Evolutionary conservation across 1,139 yeast species (phyloP), one percentile per base, ranked within the genome.

Genomic region (Geotrichum macrosporum): DNA sequence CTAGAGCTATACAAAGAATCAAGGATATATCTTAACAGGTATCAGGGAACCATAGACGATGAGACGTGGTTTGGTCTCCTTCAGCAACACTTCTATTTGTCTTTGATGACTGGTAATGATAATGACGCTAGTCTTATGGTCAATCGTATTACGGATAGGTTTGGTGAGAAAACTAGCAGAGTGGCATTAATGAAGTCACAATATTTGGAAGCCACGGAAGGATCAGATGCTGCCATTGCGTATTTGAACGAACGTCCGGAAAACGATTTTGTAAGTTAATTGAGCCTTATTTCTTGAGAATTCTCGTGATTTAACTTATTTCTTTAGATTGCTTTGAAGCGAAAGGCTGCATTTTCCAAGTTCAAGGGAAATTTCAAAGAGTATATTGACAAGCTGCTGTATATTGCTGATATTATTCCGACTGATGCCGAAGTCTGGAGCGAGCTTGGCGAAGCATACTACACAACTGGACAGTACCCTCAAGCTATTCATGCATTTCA

Each of bases 381-480:
- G 9, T 81, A 78, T 59, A 73, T 80, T 38, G 66, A 67, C 39
- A 75, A 73, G 52, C 69, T 84, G 53, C 64, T 68, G 31, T 69
- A 66, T 49, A 76, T 74, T 56, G 64, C 81, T 45, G 76, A 76
- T 43, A 61, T 72, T 46, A 77, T 75, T 55, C 96, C 96, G 0
- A 64, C 80, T 26, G 97, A 92, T 64, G 68, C 77, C 5, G 78
- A 82, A 54, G 69, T 85, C 1, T 87, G 94, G 95, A 73, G 79
- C 40, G 94, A 85, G 64, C 70, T 87, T 50, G 84, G 80, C 4
- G 77, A 78, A 34, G 72, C 75, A 21, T 89, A 89, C 60, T 65
- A 66, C 31, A 61, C 67, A 8, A 54, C 73, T n/a, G 88, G 88
- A 1, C 79, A 80, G 16, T 81, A 76, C 56, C 81, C 77, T 27